Conservation (phyloP, 108 stramenopile species). For the Nitzschia inconspicua region DNA sequence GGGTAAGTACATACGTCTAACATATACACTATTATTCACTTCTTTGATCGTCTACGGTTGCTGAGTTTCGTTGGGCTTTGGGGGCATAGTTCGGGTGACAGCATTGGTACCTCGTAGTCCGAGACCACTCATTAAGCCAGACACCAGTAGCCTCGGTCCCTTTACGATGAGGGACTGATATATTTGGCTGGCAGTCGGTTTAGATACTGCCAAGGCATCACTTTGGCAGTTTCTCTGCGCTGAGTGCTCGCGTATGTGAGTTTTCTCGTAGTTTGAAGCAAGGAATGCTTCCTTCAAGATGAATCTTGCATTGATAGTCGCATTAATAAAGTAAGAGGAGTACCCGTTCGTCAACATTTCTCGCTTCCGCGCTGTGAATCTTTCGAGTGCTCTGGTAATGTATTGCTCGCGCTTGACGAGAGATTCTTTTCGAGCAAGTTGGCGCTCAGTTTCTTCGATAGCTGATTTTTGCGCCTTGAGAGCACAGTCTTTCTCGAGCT, state of each 20-base stretch:
- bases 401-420: slow-evolving; percentile 5
- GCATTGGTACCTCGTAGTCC: too few species aligned
- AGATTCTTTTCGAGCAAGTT: not conserved
- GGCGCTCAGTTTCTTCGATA: not conserved
- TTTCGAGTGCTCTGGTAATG: slow-evolving; percentile 8
- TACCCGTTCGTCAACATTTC: not conserved
- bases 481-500: not conserved
- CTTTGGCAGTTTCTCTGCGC: not conserved
- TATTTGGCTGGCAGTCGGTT: not conserved
- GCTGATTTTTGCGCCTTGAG: not conserved
- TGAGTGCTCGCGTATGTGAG: slow-evolving; percentile 8
- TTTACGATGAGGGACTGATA: not conserved
- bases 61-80: too few species aligned
- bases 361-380: not conserved
- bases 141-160: not conserved
- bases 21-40: too few species aligned
- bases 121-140: not conserved
- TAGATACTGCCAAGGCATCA: not conserved
- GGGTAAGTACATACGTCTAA: too few species aligned
- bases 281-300: slow-evolving; percentile 17
- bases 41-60: too few species aligned
- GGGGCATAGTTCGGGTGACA: too few species aligned
- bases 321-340: not conserved
- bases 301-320: slow-evolving; percentile 1
- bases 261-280: slow-evolving; percentile 1